These are phyloP conservation scores for Canavalia gladiata DNA, from an alignment of 306 rosid genomes.

Conservation along the genomic window DNA sequence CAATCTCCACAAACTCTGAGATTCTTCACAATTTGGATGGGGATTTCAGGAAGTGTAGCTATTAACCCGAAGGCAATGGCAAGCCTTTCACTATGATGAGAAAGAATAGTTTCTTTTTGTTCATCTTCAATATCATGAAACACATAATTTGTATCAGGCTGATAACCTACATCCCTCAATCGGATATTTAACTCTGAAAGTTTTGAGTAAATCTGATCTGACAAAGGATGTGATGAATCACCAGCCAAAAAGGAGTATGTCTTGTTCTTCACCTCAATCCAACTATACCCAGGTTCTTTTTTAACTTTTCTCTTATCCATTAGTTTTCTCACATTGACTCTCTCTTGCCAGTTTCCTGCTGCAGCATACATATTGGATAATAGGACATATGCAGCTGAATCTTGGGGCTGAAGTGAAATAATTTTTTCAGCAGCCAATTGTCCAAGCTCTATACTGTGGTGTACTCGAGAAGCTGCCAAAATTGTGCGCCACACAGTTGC, in stretches of 20 bases:
- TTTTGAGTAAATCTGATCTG: conserved; percentile 72
- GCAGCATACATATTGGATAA: conserved; percentile 87
- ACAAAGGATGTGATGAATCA: conserved; percentile 79
- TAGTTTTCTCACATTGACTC: conserved; percentile 73
- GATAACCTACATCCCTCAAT: conserved; percentile 81
- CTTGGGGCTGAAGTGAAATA: conserved; percentile 78
- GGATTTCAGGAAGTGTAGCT: conserved; percentile 66
- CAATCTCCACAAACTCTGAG: conserved; percentile 95
- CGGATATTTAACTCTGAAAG: conserved; percentile 72
- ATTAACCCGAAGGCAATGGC: conserved; percentile 92
- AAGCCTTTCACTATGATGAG: conserved; percentile 90
- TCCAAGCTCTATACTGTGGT: conserved; percentile 77
- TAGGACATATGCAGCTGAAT: conserved; percentile 83
- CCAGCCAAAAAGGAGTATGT: conserved; percentile 91
- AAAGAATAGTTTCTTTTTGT: conserved; percentile 82
- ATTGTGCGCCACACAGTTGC: conserved; percentile 86
- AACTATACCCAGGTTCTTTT: conserved; percentile 93
- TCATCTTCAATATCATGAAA: conserved; percentile 93
- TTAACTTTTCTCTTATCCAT: conserved; percentile 87
- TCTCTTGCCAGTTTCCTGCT: conserved; percentile 91
- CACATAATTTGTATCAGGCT: conserved; percentile 81
- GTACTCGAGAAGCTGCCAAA: conserved; percentile 86
- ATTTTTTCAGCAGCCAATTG: conserved; percentile 86
- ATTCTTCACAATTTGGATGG: conserved; percentile 83
- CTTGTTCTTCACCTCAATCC: conserved; percentile 94